phyloP scores from a whole-genome alignment of 306 rosid species.

The Castanea sativa region DNA sequence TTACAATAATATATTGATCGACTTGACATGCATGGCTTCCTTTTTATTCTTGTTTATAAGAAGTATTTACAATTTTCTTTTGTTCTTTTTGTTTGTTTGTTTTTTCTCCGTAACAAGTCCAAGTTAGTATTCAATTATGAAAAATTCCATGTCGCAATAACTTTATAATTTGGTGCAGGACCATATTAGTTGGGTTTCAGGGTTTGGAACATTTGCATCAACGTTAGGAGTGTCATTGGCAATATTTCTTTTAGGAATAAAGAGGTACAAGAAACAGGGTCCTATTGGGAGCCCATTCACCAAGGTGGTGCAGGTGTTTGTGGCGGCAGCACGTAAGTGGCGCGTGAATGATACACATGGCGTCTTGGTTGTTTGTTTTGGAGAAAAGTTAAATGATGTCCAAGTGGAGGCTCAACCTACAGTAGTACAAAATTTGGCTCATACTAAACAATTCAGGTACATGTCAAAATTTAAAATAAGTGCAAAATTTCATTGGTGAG shows the following conservation, averaged over 20 bases:
- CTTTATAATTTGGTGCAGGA: constrained; percentile 5
- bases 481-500: too few species aligned
- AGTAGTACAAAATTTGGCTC: background rate
- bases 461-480: background rate
- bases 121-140: too few species aligned
- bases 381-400: background rate
- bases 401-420: background rate
- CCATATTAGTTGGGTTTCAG: constrained; percentile 26
- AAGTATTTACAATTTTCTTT: too few species aligned
- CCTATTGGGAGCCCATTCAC: constrained; percentile 32
- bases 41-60: too few species aligned
- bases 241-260: constrained; percentile 19
- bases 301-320: constrained; percentile 14
- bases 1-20: too few species aligned
- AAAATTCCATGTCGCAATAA: too few species aligned
- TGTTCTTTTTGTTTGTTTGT: too few species aligned
- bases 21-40: too few species aligned
- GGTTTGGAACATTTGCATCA: constrained; percentile 12
- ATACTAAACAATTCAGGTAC: background rate
- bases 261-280: constrained; percentile 12
- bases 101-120: too few species aligned
- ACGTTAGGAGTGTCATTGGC: background rate
- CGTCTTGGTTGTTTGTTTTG: background rate
- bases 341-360: constrained; percentile 10
- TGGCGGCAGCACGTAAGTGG: constrained; percentile 27